phyloP scores from a whole-genome alignment of 305 asterid genomes.

The Fraxinus nigra region DNA sequence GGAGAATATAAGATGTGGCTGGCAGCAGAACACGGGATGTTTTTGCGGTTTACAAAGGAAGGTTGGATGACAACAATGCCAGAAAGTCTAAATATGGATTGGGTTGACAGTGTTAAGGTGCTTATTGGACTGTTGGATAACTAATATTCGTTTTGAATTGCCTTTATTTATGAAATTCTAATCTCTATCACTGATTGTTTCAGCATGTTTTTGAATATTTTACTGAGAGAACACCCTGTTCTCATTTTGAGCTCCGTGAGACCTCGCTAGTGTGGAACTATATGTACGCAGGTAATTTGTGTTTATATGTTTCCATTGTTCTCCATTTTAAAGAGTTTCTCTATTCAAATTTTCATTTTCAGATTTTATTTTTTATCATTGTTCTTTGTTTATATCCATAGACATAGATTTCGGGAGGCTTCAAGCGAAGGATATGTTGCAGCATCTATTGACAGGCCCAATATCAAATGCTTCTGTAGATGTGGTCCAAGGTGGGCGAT shows the following conservation, averaged over 20 bases:
- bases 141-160: neutral
- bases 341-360: neutral
- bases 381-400: conserved; percentile 16
- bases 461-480: conserved; percentile 91
- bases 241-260: conserved; percentile 87
- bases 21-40: conserved; percentile 96
- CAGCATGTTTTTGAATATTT: conserved; percentile 94
- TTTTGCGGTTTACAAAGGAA: conserved; percentile 61
- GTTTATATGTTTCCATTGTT: neutral
- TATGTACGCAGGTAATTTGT: conserved; percentile 68
- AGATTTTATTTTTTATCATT: neutral
- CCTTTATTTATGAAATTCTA: conserved; percentile 9
- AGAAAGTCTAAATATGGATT: conserved; percentile 84
- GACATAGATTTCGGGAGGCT: conserved; percentile 92
- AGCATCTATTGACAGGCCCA: conserved; percentile 93
- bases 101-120: conserved; percentile 94
- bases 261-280: conserved; percentile 91
- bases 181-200: conserved; percentile 6
- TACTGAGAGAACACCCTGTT: conserved; percentile 89
- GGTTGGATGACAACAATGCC: conserved; percentile 98
- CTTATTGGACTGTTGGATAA: neutral
- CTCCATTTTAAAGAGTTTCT: neutral
- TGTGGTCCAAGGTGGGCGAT: conserved; percentile 85
- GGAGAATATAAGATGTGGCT: conserved; percentile 81
- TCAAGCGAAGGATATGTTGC: conserved; percentile 85